Base-by-base conservation (phyloP, 352 stramenopile species). In the Globisporangium canariense region DNA sequence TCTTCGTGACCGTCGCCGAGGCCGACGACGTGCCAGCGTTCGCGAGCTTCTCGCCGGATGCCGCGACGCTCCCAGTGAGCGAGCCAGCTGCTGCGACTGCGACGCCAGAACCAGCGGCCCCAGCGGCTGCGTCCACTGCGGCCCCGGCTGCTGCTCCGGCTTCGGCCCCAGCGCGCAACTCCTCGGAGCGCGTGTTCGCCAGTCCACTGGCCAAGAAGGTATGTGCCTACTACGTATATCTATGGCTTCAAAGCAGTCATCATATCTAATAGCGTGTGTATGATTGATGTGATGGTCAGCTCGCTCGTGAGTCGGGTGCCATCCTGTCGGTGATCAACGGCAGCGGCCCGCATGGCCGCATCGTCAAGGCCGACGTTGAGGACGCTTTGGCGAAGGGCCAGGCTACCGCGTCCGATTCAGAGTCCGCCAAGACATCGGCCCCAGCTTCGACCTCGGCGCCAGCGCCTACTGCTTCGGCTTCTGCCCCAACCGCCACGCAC, bases 191-290 rank as follows among this genome's bases (percentile, higher is more conserved):
- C 59, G 80, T 99, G 41, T 82, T 98, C 51, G 96, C 96, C 22
- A 98, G 91, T 55, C 97, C 97, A n/a, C 74, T 98, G 41, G 97
- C 97, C 41, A 94, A 96, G 67, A 98, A 96, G 72, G 71, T 97
- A 13, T 6, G 60, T 41, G 13, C 36, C 14, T 10, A 43, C 4
- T 43, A 82, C 86, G 16, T 77, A 81, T 64, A 69, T 92, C 46
- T 65, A 78, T 62, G 83, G 80, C 55, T 18, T 70, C 7, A 47
- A 28, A 55, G 6, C 32, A 69, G 20, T 96, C 61, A 71, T 69
- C 36, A 7, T 60, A 67, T 3, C 77, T 94, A 41, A 40, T 62
- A 47, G 7, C 41, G 41, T 5, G 25, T 28, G 25, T 28, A 28
- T 28, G 25, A 28, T 28, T 28, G 25, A 28, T 28, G 25, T 28